These are phyloP conservation scores for Coniochaeta sp. DNA, from an alignment of 2,329 filamentous ascomycete species.

Conservation along the genomic window DNA sequence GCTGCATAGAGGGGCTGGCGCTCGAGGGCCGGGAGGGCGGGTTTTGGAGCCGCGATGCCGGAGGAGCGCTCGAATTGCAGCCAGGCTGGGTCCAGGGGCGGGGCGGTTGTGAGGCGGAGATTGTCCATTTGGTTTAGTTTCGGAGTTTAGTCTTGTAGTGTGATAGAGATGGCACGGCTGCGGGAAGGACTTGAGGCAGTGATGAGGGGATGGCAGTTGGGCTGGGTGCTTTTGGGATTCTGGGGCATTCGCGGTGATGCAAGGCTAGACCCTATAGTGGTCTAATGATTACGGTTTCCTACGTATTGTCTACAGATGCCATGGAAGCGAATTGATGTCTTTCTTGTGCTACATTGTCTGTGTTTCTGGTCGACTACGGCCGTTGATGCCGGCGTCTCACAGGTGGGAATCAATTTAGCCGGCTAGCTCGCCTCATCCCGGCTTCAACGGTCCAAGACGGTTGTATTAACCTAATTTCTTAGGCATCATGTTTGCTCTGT, in stretches of 20 bases:
- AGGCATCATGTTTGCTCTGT: not conserved
- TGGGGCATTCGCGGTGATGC: no score
- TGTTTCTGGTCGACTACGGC: not conserved
- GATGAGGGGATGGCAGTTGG: no score
- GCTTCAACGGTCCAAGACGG: not conserved
- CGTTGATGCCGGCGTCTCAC: not conserved
- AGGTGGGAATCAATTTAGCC: not conserved
- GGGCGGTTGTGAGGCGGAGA: slow-evolving; percentile 14
- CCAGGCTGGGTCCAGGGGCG: slow-evolving; percentile 33
- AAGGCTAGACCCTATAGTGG: no score
- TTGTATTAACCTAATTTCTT: not conserved
- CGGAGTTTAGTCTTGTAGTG: not conserved
- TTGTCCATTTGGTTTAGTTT: not conserved
- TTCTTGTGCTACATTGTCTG: not conserved
- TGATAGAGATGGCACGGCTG: not conserved
- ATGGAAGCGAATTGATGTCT: not conserved
- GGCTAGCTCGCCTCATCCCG: not conserved
- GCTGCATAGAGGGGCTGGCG: slow-evolving; percentile 32
- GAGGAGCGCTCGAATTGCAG: slow-evolving; percentile 26
- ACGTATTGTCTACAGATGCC: not conserved
- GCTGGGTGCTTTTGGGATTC: no score
- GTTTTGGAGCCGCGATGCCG: slow-evolving; percentile 18
- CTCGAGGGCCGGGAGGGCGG: slow-evolving; percentile 17
- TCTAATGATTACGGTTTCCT: not conserved
- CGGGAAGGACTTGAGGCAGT: not conserved